Evolutionary conservation across 1,139 yeast genomes (phyloP), one percentile per base, ranked within the genome.

Genomic region (Geotrichum klebahnii): DNA sequence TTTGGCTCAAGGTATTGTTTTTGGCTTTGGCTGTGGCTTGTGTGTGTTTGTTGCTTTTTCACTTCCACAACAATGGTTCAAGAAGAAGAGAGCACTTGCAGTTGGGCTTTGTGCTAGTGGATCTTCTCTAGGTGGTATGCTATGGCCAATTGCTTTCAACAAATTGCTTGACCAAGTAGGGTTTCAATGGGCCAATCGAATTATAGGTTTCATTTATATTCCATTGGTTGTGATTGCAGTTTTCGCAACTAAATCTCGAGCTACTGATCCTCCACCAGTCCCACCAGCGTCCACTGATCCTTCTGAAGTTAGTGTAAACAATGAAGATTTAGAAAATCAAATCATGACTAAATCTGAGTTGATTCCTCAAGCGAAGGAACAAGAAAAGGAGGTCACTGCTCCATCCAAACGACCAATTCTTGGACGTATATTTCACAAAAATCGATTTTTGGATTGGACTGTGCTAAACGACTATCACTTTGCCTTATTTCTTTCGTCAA

Each of bases 111-210:
- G 79, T 0, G 74, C 82, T 0, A 75, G 81, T 1, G 86, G 87
- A 0, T 74, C 84, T 1, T 81, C 84, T 6, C 65, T 75, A 5
- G 89, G 87, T 1, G 88, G 88, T 1, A 73, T 82, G 14, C 70
- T 73, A 24, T 76, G 76, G 70, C 78, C 79, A 1, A 67, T 74
- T 51, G 70, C 68, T 2, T 63, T 73, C n/a, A 64, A 71, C 26
- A 59, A 61, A 6, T 57, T 76, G 34, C 62, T 69, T 42, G 52
- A 59, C 26, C 56, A 65, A 44, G 68, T 79, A 60, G 84, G 84
- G 52, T 61, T 73, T 65, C 66, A 67, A 58, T 69, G 86, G 75
- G 73, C 79, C 0, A 79, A 78, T 58, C 63, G 80, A 33, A 67
- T 72, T 6, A 63, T 75, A 24, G 79, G 76, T 1, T 75, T 76